Evolutionary conservation across 345 rosid genomes (phyloP).

Genomic region (Isatis tinctoria): DNA sequence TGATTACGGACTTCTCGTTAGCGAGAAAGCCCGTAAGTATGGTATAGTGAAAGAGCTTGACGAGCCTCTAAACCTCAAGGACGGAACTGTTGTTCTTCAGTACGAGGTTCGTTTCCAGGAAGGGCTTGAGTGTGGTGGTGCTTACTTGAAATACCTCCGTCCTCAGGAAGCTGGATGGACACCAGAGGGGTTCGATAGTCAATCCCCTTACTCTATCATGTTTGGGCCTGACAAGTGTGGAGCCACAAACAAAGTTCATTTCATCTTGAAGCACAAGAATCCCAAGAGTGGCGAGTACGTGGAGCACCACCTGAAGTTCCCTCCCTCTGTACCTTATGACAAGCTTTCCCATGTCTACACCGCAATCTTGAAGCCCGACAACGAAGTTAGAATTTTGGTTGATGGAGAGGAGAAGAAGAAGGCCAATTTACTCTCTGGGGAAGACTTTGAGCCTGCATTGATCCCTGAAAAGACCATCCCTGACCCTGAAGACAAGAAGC

Average conservation of each 20-base stretch:
- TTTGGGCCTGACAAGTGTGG: conserved; percentile 95
- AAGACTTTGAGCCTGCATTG: conserved; percentile 79
- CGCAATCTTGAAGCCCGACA: conserved; percentile 69
- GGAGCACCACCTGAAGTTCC: conserved; percentile 78
- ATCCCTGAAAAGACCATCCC: conserved; percentile 81
- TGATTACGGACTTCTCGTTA: conserved; percentile 80
- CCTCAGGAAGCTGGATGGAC: conserved; percentile 81
- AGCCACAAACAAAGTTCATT: conserved; percentile 82
- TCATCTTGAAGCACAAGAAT: conserved; percentile 82
- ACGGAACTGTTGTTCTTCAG: conserved; percentile 65
- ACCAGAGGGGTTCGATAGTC: conserved; percentile 55
- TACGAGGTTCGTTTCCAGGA: conserved; percentile 74
- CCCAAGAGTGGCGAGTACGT: conserved; percentile 79
- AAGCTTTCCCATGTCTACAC: conserved; percentile 83
- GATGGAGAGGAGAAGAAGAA: conserved; percentile 87
- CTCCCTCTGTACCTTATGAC: conserved; percentile 77
- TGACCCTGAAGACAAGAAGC: conserved; percentile 85
- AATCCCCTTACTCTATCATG: conserved; percentile 86
- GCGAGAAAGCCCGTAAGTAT: conserved; percentile 70
- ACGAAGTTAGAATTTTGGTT: conserved; percentile 56
- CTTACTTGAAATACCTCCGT: conserved; percentile 71
- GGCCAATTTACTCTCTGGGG: conserved; percentile 59
- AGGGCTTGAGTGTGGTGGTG: conserved; percentile 92
- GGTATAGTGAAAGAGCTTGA: conserved; percentile 75
- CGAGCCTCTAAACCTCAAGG: conserved; percentile 55